Conservation (phyloP, 1,139 yeast genomes). For the Wickerhamomyces sp. region DNA sequence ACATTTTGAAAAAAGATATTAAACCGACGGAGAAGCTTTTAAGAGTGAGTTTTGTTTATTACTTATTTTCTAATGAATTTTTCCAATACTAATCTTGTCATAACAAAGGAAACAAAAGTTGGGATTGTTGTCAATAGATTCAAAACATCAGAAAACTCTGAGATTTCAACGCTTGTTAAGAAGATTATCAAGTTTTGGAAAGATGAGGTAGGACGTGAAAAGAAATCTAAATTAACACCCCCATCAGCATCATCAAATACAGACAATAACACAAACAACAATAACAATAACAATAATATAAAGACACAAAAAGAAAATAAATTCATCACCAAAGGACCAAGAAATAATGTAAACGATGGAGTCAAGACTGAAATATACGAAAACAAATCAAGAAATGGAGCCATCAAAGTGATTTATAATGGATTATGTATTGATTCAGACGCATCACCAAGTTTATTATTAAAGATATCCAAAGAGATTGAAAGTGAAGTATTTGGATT, state of each 20-base stretch:
- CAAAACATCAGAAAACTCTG: constrained; percentile 61
- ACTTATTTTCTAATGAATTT: neutral
- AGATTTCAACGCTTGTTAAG: constrained; percentile 68
- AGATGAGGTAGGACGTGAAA: constrained; percentile 81
- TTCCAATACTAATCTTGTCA: constrained; percentile 3
- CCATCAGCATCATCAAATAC: constrained; percentile 18
- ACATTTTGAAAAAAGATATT: constrained; percentile 64
- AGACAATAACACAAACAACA: constrained; percentile 7
- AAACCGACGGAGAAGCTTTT: constrained; percentile 80
- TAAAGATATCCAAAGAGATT: constrained; percentile 63
- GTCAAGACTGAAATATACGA: constrained; percentile 64
- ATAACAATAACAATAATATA: constrained; percentile 7
- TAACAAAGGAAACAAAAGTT: constrained; percentile 80
- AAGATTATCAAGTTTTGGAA: constrained; percentile 86
- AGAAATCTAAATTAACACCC: constrained; percentile 29
- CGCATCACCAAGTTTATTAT: constrained; percentile 50
- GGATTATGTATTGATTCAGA: constrained; percentile 80
- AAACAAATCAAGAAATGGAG: constrained; percentile 78
- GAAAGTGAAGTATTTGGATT: constrained; percentile 64
- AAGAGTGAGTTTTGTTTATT: constrained; percentile 37
- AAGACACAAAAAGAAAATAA: constrained; percentile 28
- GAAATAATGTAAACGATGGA: constrained; percentile 81
- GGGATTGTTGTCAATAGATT: constrained; percentile 94
- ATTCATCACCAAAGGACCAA: constrained; percentile 44
- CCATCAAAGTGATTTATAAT: constrained; percentile 78